A percentile compares a stretch with the other conserved stretches of the same genome.
These are phyloP conservation scores for Citrullus amarus DNA, from an alignment of 306 rosid genomes.

Conservation along the genomic window DNA sequence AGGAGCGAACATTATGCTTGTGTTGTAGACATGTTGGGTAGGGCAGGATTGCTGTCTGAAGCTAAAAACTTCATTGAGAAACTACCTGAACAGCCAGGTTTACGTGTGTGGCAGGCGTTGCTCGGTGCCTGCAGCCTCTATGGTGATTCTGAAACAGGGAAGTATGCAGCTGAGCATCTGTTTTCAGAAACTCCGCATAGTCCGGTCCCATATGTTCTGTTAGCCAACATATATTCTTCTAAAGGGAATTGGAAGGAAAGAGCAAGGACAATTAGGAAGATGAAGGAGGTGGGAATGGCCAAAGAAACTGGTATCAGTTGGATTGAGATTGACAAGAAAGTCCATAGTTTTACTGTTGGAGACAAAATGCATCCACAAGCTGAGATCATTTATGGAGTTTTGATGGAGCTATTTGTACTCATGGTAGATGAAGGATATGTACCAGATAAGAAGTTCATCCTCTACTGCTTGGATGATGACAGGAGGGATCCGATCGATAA, in stretches of 20 bases:
- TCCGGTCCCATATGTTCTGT: slow-evolving; percentile 55
- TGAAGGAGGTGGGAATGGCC: slow-evolving; percentile 59
- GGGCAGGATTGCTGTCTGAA: slow-evolving; percentile 66
- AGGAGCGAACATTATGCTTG: slow-evolving; percentile 68
- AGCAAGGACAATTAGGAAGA: slow-evolving; percentile 57
- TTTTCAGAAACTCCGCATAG: slow-evolving; percentile 42
- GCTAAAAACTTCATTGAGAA: slow-evolving; percentile 48
- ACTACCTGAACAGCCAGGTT: slow-evolving; percentile 40
- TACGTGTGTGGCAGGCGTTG: slow-evolving; percentile 78
- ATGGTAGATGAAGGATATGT: slow-evolving; percentile 75
- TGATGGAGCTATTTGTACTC: slow-evolving; percentile 36
- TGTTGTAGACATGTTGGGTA: slow-evolving; percentile 83
- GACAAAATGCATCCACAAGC: slow-evolving; percentile 60
- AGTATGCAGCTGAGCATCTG: slow-evolving; percentile 60
- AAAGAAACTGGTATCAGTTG: slow-evolving; percentile 81
- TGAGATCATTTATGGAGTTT: slow-evolving; percentile 40
- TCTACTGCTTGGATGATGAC: slow-evolving; percentile 33
- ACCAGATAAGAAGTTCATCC: slow-evolving; percentile 54
- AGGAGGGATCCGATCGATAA: not conserved
- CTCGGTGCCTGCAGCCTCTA: slow-evolving; percentile 81
- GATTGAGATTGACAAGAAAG: slow-evolving; percentile 61
- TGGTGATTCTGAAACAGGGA: slow-evolving; percentile 57
- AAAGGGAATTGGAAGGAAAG: slow-evolving; percentile 88
- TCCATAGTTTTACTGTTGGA: slow-evolving; percentile 65
- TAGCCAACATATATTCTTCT: slow-evolving; percentile 73